phyloP scores from a whole-genome alignment of 805 yeast genomes.

The Metschnikowia gelsemii region DNA sequence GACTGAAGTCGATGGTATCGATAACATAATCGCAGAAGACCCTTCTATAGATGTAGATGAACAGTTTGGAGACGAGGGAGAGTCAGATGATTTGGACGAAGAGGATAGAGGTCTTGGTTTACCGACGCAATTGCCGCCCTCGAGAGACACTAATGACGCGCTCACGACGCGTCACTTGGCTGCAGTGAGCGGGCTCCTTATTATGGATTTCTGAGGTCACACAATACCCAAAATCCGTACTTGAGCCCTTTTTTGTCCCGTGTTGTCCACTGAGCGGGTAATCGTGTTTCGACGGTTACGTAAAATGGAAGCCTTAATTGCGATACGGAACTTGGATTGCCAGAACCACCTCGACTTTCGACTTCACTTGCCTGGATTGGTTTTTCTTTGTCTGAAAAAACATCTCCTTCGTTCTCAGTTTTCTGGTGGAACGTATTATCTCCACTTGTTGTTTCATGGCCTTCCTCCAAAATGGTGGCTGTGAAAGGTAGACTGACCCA shows the following conservation, averaged over 20 bases:
- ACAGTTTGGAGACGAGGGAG: conserved; percentile 15
- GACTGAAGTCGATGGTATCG: conserved; percentile 35
- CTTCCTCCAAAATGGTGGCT: conserved; percentile 5
- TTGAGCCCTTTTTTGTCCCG: conserved; percentile 20
- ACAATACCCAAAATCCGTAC: conserved; percentile 30
- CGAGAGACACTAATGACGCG: conserved; percentile 26
- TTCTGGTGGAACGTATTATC: neutral
- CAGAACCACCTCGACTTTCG: neutral
- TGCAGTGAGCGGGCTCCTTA: conserved; percentile 54
- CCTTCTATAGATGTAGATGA: conserved; percentile 11
- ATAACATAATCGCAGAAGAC: conserved; percentile 21
- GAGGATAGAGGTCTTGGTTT: conserved; percentile 18
- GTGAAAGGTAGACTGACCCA: conserved; percentile 39
- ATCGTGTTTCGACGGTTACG: conserved; percentile 26
- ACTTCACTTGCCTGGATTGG: neutral
- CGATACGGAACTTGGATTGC: conserved; percentile 1
- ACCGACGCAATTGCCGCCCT: conserved; percentile 18
- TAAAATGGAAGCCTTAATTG: conserved; percentile 31
- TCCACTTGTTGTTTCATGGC: too few relatives aligned
- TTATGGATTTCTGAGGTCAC: conserved; percentile 49
- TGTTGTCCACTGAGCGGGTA: conserved; percentile 24
- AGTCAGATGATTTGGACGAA: conserved; percentile 21
- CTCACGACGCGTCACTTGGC: conserved; percentile 56
- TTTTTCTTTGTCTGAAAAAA: too few relatives aligned
- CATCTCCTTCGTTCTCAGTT: neutral